Conservation (phyloP, 202 grass and related monocot genomes). For the Panicum hallii region DNA sequence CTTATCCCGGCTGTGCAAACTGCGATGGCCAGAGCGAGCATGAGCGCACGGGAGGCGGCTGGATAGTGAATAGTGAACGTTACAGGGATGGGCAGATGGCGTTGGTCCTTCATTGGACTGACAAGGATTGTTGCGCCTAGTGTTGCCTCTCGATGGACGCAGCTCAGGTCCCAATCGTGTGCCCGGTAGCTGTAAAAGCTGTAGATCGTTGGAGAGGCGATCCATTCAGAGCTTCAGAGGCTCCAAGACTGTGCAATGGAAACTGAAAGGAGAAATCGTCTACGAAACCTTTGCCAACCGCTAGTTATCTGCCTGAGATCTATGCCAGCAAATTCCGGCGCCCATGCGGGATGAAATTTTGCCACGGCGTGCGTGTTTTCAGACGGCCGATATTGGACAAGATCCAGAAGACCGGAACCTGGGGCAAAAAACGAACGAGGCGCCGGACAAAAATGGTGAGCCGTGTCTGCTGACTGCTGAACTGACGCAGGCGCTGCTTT, state of each 20-base stretch:
- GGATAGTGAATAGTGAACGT: neutral
- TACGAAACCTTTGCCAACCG: neutral
- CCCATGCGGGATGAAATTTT: neutral
- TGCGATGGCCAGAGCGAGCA: neutral
- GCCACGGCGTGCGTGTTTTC: neutral
- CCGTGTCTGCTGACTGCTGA: too few species aligned
- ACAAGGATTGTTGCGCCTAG: neutral
- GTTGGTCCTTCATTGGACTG: neutral
- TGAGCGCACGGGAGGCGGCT: neutral
- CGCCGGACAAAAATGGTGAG: neutral
- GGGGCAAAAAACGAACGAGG: too few species aligned
- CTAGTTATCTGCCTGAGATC: neutral
- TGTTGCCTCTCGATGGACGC: neutral
- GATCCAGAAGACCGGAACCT: too few species aligned
- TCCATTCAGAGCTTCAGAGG: neutral
- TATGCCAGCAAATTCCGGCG: neutral
- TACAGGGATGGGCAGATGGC: neutral
- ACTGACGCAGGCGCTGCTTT: neutral
- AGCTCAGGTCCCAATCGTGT: neutral
- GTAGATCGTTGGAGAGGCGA: neutral
- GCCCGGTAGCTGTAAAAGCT: neutral
- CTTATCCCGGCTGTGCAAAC: conserved; percentile 25
- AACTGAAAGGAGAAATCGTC: neutral
- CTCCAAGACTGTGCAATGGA: neutral
- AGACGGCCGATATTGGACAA: neutral